Evolutionary conservation across 2,329 filamentous ascomycete species (phyloP).

Genomic region (Arthroderma sp.): DNA sequence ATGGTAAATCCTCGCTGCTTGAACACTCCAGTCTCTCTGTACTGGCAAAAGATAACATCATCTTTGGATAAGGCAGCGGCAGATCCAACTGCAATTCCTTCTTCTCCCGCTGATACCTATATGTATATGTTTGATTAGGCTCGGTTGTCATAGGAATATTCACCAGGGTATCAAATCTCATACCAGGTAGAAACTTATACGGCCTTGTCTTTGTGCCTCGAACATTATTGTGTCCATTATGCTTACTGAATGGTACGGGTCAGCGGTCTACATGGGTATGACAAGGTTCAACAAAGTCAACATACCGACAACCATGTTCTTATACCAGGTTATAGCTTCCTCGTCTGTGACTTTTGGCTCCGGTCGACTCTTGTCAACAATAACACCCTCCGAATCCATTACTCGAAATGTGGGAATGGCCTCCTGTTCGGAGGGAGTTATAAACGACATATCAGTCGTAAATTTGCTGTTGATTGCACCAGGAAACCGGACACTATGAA

Average conservation of each 20-base stretch:
- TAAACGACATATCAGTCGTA: constrained; percentile 64
- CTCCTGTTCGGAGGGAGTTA: constrained; percentile 55
- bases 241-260: constrained; percentile 35
- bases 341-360: constrained; percentile 51
- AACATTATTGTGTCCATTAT: constrained; percentile 98
- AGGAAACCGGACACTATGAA: constrained; percentile 56
- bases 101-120: constrained; percentile 69
- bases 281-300: constrained; percentile 2
- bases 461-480: constrained; percentile 94
- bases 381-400: constrained; percentile 73
- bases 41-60: constrained; percentile 89
- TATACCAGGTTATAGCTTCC: constrained; percentile 49
- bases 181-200: constrained; percentile 94
- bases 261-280: background rate
- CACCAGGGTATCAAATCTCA: background rate
- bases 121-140: background rate
- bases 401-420: constrained; percentile 85
- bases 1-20: constrained; percentile 76
- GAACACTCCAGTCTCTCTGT: constrained; percentile 85
- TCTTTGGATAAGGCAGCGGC: constrained; percentile 69
- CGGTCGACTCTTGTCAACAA: constrained; percentile 60
- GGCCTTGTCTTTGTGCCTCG: constrained; percentile 89
- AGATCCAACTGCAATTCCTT: constrained; percentile 82
- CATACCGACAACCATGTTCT: constrained; percentile 48
- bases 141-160: background rate